Evolutionary conservation across 2,329 filamentous ascomycete genomes (phyloP), one percentile per base, ranked within the genome.

Genomic region (Aspergillus thermomutatus): DNA sequence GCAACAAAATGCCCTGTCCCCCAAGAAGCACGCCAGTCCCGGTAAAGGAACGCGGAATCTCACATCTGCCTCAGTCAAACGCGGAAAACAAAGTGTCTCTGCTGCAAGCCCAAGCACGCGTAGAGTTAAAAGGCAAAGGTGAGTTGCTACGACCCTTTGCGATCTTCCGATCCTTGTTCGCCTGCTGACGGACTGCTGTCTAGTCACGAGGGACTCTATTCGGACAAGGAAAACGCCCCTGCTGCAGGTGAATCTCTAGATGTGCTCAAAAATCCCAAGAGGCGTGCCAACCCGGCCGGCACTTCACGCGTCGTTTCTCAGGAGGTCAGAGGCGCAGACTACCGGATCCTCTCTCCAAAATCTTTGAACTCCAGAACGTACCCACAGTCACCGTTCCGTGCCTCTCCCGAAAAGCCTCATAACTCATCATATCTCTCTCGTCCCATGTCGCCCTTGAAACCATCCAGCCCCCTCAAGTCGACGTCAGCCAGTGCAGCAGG

Each of bases 281-380:
- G 92, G 66, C 73, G 77, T 17, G 82, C 80, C 47, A 80, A 75
- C 45, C 72, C 75, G 41, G 70, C 69, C 37, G 69, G 71, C 27
- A 66, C 73, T 41, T 72, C 75, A 10, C 77, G 74, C 56, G 73
- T 70, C 53, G 74, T 69, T 55, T 79, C 75, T 21, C 77, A 76
- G 57, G 79, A 60, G 65, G 75, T 63, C 68, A 74, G 64, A 66
- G 79, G 60, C 66, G 78, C 62, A 73, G 83, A 59, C 76, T 81
- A 50, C 81, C 88, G 71, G 25, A 83, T 95, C 40, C 80, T 96
- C 2, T 96, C 92, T 1, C 91, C 91, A 1, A 88, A 90, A 52
- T 92, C 90, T 0, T 87, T 88, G 57, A 96, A 96, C 69, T 89
- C 89, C 5, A 86, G 90, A 52, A 81, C 89, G 17, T 77, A 83